These are phyloP conservation scores for Tetradesmus lagerheimii DNA, from an alignment of 139 green algal genomes.

Conservation along the genomic window DNA sequence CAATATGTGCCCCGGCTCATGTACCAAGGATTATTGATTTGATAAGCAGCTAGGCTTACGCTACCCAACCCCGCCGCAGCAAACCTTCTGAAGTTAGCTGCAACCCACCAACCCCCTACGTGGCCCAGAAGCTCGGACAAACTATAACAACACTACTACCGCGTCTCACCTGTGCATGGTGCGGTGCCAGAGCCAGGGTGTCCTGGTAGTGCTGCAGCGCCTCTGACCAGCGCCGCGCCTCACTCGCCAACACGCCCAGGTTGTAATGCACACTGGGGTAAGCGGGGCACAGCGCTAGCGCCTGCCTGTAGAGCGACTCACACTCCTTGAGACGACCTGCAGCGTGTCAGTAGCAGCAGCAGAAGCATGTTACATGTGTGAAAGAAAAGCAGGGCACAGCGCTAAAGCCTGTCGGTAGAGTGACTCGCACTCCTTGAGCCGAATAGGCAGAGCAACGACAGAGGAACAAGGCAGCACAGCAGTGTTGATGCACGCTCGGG, in stretches of 20 bases:
- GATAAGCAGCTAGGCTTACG: no score
- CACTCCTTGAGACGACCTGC: background rate
- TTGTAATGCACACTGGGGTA: slow-evolving; percentile 81
- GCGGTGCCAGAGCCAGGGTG: slow-evolving; percentile 64
- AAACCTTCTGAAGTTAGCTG: no score
- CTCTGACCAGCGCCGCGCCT: slow-evolving; percentile 65
- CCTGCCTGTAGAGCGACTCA: background rate
- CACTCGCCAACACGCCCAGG: slow-evolving; percentile 89
- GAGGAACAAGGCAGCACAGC: no score
- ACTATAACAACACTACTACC: no score
- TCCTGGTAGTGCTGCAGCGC: slow-evolving; percentile 58
- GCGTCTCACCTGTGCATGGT: slow-evolving; percentile 61
- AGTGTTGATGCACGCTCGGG: slow-evolving; percentile 75
- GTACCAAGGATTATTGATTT: background rate
- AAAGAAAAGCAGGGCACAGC: no score
- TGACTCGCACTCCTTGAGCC: slow-evolving; percentile 26
- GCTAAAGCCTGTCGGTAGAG: no score
- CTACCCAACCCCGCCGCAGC: no score
- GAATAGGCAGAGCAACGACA: no score
- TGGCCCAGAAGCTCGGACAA: no score
- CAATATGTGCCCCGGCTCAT: slow-evolving; percentile 84
- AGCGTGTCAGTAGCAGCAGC: no score
- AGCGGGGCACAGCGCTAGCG: background rate
- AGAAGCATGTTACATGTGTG: no score
- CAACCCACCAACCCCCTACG: no score